Base-by-base conservation (phyloP, 1,284 basidiomycete species). In the Microbotryum scabiosae region DNA sequence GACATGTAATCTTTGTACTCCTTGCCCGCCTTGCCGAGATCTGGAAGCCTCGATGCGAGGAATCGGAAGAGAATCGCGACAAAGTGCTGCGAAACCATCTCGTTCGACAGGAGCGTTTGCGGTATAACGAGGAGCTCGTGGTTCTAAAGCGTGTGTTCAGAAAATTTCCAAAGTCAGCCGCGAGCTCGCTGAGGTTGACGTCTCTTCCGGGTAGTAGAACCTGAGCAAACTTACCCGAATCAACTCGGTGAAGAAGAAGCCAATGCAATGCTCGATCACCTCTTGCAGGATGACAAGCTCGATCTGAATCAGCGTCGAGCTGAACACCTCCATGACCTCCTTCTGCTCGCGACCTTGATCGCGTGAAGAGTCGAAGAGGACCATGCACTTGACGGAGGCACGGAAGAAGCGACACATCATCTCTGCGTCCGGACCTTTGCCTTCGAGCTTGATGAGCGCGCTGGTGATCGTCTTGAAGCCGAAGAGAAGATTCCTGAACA, bases 251-350 rank as follows among this genome's bases (percentile, higher is more conserved):
- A 93, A 87, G 77, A 93, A 93, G 72, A 91, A 86, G 26, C 85
- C 85, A 76, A 97, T 87, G 74, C 67, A 50, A 89, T 88, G 72
- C 45, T 90, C 92, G 88, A 96, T 60, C 25, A 96, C 87, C 75
- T 96, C 90, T 72, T 93, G 88, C 75, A 96, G 93, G 63, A 92
- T 85, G 72, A 94, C 88, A 5, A 88, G 80, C 72, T 96, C 88
- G 67, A 91, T 82, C 71, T 92, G 87, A 48, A 84, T 76, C 45
- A 94, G 82, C 57, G 87, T 85, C 44, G 82, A 80, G 5, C 84
- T 85, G 61, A 98, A 84, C 78, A 86, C 84, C 63, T 98, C 94
- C 73, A 93, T 83, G 18, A 86, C 84, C 71, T 96, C 91, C 62
- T 85, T 88, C 62, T 87, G 85, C 67, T 97, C 91, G 54, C 85